Evolutionary conservation across 768 basidiomycete species (phyloP), one percentile per base, ranked within the genome.

Genomic region (Boletus subcaerulescens): DNA sequence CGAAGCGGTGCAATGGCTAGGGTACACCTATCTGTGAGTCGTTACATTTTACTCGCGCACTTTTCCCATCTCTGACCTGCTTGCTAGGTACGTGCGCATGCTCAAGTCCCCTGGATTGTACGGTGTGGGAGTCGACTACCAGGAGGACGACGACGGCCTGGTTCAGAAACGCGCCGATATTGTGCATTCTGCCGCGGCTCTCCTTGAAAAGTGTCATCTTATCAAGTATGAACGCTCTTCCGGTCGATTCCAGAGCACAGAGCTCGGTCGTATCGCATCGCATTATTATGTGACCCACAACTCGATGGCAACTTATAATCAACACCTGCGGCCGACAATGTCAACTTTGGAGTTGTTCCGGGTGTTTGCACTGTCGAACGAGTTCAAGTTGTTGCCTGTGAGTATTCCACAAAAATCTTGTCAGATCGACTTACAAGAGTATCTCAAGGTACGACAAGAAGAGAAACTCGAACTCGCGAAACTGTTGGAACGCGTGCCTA

Each of bases 1-100:
- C 64, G 96, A 98, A 66, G 97, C 93, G 7, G 95, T 98, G 2
- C 92, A 97, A 66, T 98, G 95, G 96, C 74, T 97, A 12, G 94
- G 94, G 0, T 97, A 95, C 65, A 95, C 93, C 0, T 98, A 95
- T 70, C 68, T 94, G 89, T 93, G 66, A 63, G 89, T 79, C 15
- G 26, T 47, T 51, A 60, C 18, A 14, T 45, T 41, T 50, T 43
- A 31, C 33, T 44, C 17, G 4, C 11, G 32, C 35, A 22, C 10
- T 36, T 18, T 53, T 67, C 17, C 57, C 48, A 24, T 24, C 5
- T 38, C 40, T 60, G 46, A 50, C 33, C 43, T 7, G 4, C 4
- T 42, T 17, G 11, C 17, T 12, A 95, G 94, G 46, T 97, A 96
- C 65, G 91, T 97, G 11, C 93, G 96, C 44, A 94, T 97, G 92